These are phyloP conservation scores for Pythium coloratum DNA, from an alignment of 352 stramenopile species.

Conservation along the genomic window DNA sequence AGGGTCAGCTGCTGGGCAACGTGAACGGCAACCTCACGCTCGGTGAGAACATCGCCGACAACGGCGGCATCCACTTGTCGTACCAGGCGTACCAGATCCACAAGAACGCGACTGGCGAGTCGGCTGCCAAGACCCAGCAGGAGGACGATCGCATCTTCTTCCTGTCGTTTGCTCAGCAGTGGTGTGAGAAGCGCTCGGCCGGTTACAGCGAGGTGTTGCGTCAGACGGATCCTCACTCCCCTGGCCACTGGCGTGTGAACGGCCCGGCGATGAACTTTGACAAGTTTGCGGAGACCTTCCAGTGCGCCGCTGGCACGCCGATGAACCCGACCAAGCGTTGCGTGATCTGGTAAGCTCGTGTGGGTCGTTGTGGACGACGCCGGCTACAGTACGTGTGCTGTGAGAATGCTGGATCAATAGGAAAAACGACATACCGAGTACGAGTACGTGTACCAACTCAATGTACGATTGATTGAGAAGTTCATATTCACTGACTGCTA, in stretches of 20 bases:
- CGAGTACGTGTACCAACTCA: neutral
- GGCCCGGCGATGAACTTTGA: conserved; percentile 64
- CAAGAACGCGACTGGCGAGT: conserved; percentile 27
- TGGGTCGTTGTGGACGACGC: neutral
- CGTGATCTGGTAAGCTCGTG: conserved; percentile 53
- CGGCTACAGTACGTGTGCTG: no score
- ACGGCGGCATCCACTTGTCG: conserved; percentile 83
- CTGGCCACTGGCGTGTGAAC: conserved; percentile 65
- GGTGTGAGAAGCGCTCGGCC: conserved; percentile 58
- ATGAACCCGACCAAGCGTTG: conserved; percentile 77
- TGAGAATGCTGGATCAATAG: no score
- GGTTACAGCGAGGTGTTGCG: conserved; percentile 48
- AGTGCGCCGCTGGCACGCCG: conserved; percentile 50
- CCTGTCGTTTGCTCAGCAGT: conserved; percentile 63
- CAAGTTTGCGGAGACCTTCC: conserved; percentile 64
- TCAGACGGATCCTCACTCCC: conserved; percentile 57
- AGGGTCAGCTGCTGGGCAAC: conserved; percentile 44
- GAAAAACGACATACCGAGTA: no score
- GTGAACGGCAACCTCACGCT: conserved; percentile 90
- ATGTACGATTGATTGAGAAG: neutral
- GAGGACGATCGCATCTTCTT: conserved; percentile 60
- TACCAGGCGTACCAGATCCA: conserved; percentile 81
- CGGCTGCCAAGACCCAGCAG: conserved; percentile 28
- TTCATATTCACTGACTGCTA: neutral
- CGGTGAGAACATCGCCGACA: conserved; percentile 93